Evolutionary conservation across 768 basidiomycete genomes (phyloP), one percentile per base, ranked within the genome.

Genomic region (Dacryopinax spathularia): DNA sequence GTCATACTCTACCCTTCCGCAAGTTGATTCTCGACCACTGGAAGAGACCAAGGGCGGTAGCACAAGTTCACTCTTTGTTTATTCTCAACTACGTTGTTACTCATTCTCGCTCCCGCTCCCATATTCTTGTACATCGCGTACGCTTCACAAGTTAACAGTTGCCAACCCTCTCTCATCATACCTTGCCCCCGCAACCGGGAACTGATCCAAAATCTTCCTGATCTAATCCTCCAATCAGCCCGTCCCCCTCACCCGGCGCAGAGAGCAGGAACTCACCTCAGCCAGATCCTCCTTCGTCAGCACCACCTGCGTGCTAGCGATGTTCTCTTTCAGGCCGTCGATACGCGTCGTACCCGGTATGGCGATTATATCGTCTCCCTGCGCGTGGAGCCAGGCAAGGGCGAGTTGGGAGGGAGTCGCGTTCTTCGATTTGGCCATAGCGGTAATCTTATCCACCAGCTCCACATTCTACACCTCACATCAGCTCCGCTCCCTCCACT

Each of bases 271-370:
- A 29, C 48, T 6, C 31, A 56, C 48, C 48, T 56, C 48, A 13
- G 10, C 65, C 60, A 72, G 60, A 60, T 73, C 71, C n/a, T 67
- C 69, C 27, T 68, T 65, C 33, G 44, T 65, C 39, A 75, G 65
- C 0, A 61, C 60, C 34, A 75, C 65, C 16, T 72, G 59, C 3
- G 63, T 43, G 22, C 70, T 69, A 0, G 66, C 70, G 2, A 61
- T 68, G 59, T 75, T 75, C 65, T 75, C 74, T 34, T 67, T 65
- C 27, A 75, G 60, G 20, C 43, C 43, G n/a, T 62, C 60, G 16
- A 37, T 63, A 25, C 39, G 18, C 34, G 59, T 63, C 31, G 62
- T 66, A 0, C 70, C 70, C 2, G 69, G 69, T 43, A 70, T 69
- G n/a, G 69, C 68, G 44, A 70, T 64, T 61, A 70, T 60, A 36